Conservation (phyloP, 2,329 filamentous ascomycete genomes). For the Mollisiaceae sp. region DNA sequence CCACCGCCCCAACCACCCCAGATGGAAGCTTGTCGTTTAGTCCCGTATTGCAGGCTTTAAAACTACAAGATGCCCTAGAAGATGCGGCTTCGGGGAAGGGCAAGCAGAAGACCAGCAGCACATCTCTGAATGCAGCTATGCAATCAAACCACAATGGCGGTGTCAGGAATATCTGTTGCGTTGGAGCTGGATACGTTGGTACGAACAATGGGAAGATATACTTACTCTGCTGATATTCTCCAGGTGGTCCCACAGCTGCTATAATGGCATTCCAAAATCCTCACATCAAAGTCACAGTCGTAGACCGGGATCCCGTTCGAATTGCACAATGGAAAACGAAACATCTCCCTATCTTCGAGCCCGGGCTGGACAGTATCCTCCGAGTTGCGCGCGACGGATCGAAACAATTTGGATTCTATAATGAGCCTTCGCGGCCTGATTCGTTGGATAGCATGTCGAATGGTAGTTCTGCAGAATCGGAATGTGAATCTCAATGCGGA, state of each 20-base stretch:
- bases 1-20: constrained; percentile 52
- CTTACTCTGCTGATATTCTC: constrained; percentile 1
- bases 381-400: constrained; percentile 65
- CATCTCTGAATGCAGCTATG: constrained; percentile 17
- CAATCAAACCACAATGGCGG: background rate
- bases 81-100: constrained; percentile 11
- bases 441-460: constrained; percentile 41
- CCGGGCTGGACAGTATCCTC: constrained; percentile 71
- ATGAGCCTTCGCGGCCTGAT: constrained; percentile 43
- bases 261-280: constrained; percentile 78
- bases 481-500: constrained; percentile 41
- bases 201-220: constrained; percentile 41
- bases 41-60: constrained; percentile 45
- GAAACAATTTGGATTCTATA: constrained; percentile 50
- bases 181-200: constrained; percentile 80
- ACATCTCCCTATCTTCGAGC: constrained; percentile 78
- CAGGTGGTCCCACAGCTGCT: constrained; percentile 74
- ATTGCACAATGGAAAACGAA: constrained; percentile 77
- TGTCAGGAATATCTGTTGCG: constrained; percentile 70
- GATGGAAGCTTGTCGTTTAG: constrained; percentile 51
- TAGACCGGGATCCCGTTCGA: constrained; percentile 68
- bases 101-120: constrained; percentile 13
- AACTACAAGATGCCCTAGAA: constrained; percentile 33
- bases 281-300: constrained; percentile 72
- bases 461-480: constrained; percentile 42